Conservation (phyloP, 495 filamentous ascomycete genomes). For the Acidomyces sp. region DNA sequence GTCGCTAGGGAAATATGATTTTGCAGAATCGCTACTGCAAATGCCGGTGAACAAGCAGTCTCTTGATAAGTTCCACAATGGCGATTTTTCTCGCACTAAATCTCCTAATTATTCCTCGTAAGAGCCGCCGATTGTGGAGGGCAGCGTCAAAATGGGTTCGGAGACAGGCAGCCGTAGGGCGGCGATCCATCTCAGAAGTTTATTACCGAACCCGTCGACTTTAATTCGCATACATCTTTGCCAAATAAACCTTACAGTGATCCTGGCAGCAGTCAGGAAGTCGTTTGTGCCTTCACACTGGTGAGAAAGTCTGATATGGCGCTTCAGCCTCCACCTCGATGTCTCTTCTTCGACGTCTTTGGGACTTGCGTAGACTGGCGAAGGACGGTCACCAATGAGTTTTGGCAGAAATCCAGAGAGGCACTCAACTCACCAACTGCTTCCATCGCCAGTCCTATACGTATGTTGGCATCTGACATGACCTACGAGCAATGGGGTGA, state of each 20-base stretch:
- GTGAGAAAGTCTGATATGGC: constrained; percentile 1
- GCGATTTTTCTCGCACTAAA: too few relatives aligned
- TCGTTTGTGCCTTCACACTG: background rate
- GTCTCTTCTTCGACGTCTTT: constrained; percentile 56
- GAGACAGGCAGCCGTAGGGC: background rate
- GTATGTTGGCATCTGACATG: constrained; percentile 37
- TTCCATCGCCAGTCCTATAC: constrained; percentile 35
- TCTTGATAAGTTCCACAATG: too few relatives aligned
- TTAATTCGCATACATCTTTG: background rate
- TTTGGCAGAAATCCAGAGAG: constrained; percentile 30
- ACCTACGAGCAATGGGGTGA: too few relatives aligned
- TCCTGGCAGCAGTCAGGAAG: background rate
- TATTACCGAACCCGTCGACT: background rate
- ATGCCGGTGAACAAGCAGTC: too few relatives aligned
- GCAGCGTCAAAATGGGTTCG: background rate
- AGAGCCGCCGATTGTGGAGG: background rate
- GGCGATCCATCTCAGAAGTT: background rate
- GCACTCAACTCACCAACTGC: constrained; percentile 33
- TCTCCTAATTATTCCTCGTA: too few relatives aligned
- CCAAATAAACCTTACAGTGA: background rate
- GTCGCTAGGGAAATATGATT: too few relatives aligned
- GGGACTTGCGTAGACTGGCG: constrained; percentile 70
- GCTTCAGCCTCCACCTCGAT: constrained; percentile 27
- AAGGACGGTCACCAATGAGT: constrained; percentile 40
- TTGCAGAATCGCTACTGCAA: too few relatives aligned